Base-by-base conservation (phyloP, 768 basidiomycete genomes). In the Leccinum subtestaceum region DNA sequence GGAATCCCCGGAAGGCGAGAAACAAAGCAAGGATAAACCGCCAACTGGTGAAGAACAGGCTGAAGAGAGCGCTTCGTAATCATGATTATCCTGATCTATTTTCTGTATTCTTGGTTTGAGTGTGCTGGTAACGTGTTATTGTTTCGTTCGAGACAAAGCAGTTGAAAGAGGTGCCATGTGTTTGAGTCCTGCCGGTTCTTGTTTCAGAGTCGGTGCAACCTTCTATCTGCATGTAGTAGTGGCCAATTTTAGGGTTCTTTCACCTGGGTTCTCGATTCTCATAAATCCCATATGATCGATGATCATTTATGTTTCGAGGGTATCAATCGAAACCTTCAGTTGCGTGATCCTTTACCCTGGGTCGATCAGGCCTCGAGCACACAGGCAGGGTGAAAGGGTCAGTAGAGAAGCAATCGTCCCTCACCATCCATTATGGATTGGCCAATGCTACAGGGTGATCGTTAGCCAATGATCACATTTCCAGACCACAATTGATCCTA, bases 11-110 rank as follows among this genome's bases (percentile, higher is more conserved):
- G 63, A 27, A 21, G 56, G 53, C 2, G 67, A 67, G n/a, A 71
- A 68, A 53, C 71, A 60, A 49, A 57, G 65, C 46, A 67, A 57
- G 19, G 69, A 67, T 13, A 60, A 64, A 12, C 60, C 66, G 10
- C 48, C 66, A 19, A 60, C 53, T 25, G 56, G 61, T 43, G 68
- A 63, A 53, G 60, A 65, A 57, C 62, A 48, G 34, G 54, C 50
- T 54, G 65, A 63, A 53, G 62, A 65, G 60, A 56, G 52, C 38
- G 55, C 57, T 40, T 62, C 54, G 54, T 70, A 58, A 60, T 54
- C 53, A 52, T 70, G 55, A 60, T 54, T 40, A 17, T 51, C 40
- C 46, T 55, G 45, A 55, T 63, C 43, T 61, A 55, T 61, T 40
- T 43, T 21, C 46, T 40, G 2, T 46, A 49, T 49, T 55, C 31